Evolutionary conservation across 169 alveolate species (phyloP), one percentile per base, ranked within the genome.

Genomic region (Plasmodium ovale): DNA sequence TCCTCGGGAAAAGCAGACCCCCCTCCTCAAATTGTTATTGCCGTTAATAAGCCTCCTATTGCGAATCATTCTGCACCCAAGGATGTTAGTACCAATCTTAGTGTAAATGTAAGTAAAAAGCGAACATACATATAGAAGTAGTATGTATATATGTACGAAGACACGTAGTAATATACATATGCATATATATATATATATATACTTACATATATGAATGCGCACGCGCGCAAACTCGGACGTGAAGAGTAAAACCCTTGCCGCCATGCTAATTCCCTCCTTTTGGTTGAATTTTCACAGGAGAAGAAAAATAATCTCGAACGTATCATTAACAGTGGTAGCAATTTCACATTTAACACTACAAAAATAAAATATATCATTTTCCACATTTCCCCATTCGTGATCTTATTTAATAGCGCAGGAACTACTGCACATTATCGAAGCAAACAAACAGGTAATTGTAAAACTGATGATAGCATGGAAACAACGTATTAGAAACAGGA

Each of bases 391-490:
- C 35, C 0, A 25, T 60, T 74, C 19, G 21, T 74, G 42, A 37
- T 56, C 27, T 21, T 74, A 49, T 19, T n/a, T 74, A 54, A 42
- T 62, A 74, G 88, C 70, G 74, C 56, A 60, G 65, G 77, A 74
- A 49, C 25, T 74, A 12, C 35, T 74, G 23, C 74, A 37, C n/a
- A 74, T 54, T 31, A 74, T 74, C 35, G 59, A 65, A 47, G 88
- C 59, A 27, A 60, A 74, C 27, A 74, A 60, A 54, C 27, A 59
- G 59, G 88, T 74, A 54, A 74, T 60, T 21, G 47, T 44, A 44
- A 33, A 58, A 37, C 37, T n/a, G 12, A 70, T 16, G 21, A 9
- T n/a, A 21, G 14, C 9, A 16, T 16, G 2, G 27, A 68, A 12
- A 68, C 10, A 58, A 72, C 42, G 19, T 19, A 54, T 49, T 27